A percentile compares a stretch with the other conserved stretches of the same genome.
These are phyloP conservation scores for Forsythia viridissima DNA, from an alignment of 257 asterid species.

Conservation along the genomic window DNA sequence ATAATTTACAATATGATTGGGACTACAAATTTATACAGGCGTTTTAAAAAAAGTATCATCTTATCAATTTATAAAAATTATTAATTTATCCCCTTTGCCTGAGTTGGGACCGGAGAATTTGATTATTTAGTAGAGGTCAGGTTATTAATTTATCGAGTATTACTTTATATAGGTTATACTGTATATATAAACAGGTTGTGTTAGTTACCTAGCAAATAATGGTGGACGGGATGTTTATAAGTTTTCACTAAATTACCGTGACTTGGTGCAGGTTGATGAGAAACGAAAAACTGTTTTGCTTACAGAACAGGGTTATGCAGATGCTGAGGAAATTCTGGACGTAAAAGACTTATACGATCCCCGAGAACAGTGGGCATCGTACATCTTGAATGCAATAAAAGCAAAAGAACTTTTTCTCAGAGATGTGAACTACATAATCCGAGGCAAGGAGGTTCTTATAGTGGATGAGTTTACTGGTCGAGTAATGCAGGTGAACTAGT, in stretches of 20 bases:
- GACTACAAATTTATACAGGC: no score
- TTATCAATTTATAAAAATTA: no score
- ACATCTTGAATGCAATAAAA: constrained; percentile 85
- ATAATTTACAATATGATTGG: no score
- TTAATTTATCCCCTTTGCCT: no score
- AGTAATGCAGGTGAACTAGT: constrained; percentile 85
- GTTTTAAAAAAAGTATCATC: neutral
- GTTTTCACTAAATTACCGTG: constrained; percentile 21
- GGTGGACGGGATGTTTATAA: neutral
- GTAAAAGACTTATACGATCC: constrained; percentile 97
- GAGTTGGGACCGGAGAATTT: no score
- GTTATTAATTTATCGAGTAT: no score
- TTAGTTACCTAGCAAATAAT: neutral
- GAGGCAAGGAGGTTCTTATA: constrained; percentile 91
- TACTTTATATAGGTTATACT: neutral
- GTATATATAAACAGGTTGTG: neutral
- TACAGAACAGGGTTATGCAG: constrained; percentile 96
- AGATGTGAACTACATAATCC: constrained; percentile 93
- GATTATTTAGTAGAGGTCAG: no score
- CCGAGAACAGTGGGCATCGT: constrained; percentile 98
- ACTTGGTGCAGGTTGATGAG: constrained; percentile 84
- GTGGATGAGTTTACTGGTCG: constrained; percentile 99
- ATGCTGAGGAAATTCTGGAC: constrained; percentile 92
- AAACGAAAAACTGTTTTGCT: constrained; percentile 84
- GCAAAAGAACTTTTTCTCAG: constrained; percentile 93